Conservation (phyloP, 305 asterid species). For the Rubia occidens region DNA sequence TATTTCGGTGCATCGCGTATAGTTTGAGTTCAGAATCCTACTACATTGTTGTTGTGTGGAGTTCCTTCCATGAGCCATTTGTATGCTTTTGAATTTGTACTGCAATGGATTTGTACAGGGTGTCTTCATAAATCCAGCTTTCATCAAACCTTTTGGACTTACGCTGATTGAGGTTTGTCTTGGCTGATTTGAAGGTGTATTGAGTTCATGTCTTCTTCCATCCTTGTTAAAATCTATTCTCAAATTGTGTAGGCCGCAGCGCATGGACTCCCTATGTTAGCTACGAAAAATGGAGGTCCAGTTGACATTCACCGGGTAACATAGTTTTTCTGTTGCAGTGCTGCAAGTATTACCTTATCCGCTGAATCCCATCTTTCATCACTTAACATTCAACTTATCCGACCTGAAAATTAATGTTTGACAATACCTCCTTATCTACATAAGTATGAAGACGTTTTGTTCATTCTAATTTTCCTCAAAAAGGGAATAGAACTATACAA, state of each 20-base stretch:
- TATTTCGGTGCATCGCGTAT: too few species aligned
- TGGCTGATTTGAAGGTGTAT: not conserved
- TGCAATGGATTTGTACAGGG: constrained; percentile 45
- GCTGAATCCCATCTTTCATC: not conserved
- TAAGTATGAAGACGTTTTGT: too few species aligned
- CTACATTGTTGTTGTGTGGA: not conserved
- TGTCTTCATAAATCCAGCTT: constrained; percentile 88
- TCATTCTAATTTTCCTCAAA: not conserved
- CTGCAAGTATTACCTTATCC: not conserved
- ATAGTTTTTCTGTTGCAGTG: not conserved
- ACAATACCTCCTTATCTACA: not conserved
- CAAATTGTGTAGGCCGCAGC: constrained; percentile 71
- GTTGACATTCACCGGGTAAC: constrained; percentile 86
- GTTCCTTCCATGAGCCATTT: too few species aligned
- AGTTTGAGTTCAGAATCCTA: not conserved
- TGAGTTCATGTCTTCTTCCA: not conserved
- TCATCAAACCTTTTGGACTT: constrained; percentile 84
- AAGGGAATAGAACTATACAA: not conserved
- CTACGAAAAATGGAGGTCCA: constrained; percentile 92
- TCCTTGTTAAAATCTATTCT: constrained; percentile 7
- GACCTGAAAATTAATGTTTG: not conserved
- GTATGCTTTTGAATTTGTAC: not conserved
- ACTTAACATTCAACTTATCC: not conserved
- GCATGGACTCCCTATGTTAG: constrained; percentile 90
- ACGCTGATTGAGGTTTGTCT: constrained; percentile 75